Evolutionary conservation across 73 alveolate genomes (phyloP), one percentile per base, ranked within the genome.

Genomic region (Durusdinium trenchii): DNA sequence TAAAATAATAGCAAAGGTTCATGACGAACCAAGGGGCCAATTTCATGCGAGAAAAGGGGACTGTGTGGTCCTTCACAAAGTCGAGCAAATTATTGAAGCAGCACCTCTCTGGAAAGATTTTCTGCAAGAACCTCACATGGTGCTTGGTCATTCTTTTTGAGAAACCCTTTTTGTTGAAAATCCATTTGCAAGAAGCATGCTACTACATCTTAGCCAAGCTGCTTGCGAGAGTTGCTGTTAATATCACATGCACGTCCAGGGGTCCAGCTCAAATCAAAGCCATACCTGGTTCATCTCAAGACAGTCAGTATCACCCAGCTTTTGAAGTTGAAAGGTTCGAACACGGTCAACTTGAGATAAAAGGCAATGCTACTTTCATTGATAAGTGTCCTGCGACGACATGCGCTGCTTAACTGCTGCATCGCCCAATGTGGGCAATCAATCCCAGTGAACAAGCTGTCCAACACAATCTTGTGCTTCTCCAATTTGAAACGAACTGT

Each of bases 211-310:
- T 16, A 1, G 6, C 93, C 75, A 35, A 52, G 94, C 3, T 23
- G 54, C 94, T 18, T 50, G 32, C 52, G 51, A 32, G 94, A 51
- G 26, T 51, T 16, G 23, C 23, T 1, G 51, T 28, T 38, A 6
- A 84, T 54, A 20, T 84, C 94, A 38, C 94, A 84, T 6, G 94
- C 94, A 40, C 94, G 9, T 40, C 94, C 94, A 51, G 94, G 3
- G 42, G 10, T 16, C 18, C 35, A n/a, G 1, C 52, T 54, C 36
- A 52, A 9, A 5, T 18, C 43, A 42, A 50, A 28, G 0, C 79
- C 94, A 54, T 52, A 84, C 94, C 94, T 84, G 9, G 52, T 20
- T 12, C 12, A 57, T 23, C 23, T 12, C 69, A 57, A 57, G 23
- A 16, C 23, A 23, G 23, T 16, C 23, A 57, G 23, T 23, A 16